phyloP scores from a whole-genome alignment of 495 filamentous ascomycete species.

The Lophiostoma macrostomum region DNA sequence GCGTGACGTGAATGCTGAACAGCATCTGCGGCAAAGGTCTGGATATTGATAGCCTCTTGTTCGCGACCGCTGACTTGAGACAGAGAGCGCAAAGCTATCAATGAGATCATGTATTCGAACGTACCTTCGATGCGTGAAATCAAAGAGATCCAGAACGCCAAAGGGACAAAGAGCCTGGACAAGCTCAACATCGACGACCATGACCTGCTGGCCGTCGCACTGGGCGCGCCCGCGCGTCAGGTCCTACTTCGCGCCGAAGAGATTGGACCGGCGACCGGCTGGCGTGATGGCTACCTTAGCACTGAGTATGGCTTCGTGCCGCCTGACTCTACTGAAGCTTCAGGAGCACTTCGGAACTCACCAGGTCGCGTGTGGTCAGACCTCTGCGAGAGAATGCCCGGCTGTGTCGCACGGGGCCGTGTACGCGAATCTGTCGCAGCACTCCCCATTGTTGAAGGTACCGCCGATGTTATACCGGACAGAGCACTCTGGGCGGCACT shows the following conservation, averaged over 20 bases:
- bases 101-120: conserved; percentile 25
- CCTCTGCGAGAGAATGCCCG: conserved; percentile 53
- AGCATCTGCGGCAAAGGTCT: conserved; percentile 5
- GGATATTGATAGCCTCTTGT: background rate
- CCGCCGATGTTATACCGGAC: conserved; percentile 48
- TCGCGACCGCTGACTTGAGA: conserved; percentile 6
- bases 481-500: conserved; percentile 52
- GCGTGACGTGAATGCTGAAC: background rate
- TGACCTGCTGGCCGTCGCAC: conserved; percentile 50
- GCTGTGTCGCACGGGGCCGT: conserved; percentile 48
- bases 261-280: conserved; percentile 50
- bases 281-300: conserved; percentile 53
- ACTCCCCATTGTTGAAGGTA: conserved; percentile 47
- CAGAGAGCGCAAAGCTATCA: conserved; percentile 30
- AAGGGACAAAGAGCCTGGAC: conserved; percentile 39
- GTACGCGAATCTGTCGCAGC: conserved; percentile 48
- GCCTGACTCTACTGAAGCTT: conserved; percentile 49
- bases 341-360: conserved; percentile 47
- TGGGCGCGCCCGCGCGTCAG: conserved; percentile 52
- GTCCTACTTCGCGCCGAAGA: conserved; percentile 52
- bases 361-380: conserved; percentile 54
- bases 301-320: conserved; percentile 52
- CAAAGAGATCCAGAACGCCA: conserved; percentile 28
- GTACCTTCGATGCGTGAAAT: conserved; percentile 25
- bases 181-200: conserved; percentile 45